A percentile compares a stretch with the other conserved stretches of the same genome.
Conservation (phyloP, 805 yeast genomes). For the Vanderwaltozyma polyspora region DNA sequence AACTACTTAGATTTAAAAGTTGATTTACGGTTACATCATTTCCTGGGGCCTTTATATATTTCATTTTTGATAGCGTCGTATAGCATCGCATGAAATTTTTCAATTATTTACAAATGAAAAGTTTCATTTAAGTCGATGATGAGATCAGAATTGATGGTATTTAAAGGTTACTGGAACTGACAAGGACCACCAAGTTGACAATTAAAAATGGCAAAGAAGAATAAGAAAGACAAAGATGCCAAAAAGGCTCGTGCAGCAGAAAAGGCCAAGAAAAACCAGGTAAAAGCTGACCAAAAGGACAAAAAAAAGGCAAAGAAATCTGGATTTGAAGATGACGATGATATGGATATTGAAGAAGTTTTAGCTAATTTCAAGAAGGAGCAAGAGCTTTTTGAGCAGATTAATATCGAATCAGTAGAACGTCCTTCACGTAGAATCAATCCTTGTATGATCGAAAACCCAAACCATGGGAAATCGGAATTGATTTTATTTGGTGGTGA, state of each 20-base stretch:
- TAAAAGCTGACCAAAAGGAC: conserved; percentile 62
- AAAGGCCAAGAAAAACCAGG: conserved; percentile 62
- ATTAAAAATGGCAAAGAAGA: conserved; percentile 70
- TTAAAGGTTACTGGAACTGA: too few relatives aligned
- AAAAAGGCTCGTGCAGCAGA: conserved; percentile 81
- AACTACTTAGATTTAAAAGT: too few relatives aligned
- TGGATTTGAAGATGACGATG: conserved; percentile 72
- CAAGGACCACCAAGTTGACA: too few relatives aligned
- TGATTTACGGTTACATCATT: too few relatives aligned
- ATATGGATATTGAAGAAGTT: conserved; percentile 75
- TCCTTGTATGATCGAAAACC: conserved; percentile 64
- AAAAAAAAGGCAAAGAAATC: conserved; percentile 59
- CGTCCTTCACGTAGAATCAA: conserved; percentile 65
- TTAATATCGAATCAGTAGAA: conserved; percentile 44
- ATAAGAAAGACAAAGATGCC: conserved; percentile 79
- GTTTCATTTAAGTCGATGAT: too few relatives aligned
- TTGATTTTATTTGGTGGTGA: conserved; percentile 89
- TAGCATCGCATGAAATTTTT: too few relatives aligned
- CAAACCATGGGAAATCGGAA: conserved; percentile 66
- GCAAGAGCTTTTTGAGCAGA: conserved; percentile 68
- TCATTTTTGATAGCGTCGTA: too few relatives aligned
- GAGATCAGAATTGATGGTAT: too few relatives aligned
- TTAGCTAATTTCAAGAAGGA: conserved; percentile 66
- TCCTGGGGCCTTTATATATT: too few relatives aligned
- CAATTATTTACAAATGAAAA: too few relatives aligned